Percentiles rank a stretch among this genome's conserved stretches.
phyloP scores from a whole-genome alignment of 2,329 filamentous ascomycete genomes.

The Alternaria viburni region DNA sequence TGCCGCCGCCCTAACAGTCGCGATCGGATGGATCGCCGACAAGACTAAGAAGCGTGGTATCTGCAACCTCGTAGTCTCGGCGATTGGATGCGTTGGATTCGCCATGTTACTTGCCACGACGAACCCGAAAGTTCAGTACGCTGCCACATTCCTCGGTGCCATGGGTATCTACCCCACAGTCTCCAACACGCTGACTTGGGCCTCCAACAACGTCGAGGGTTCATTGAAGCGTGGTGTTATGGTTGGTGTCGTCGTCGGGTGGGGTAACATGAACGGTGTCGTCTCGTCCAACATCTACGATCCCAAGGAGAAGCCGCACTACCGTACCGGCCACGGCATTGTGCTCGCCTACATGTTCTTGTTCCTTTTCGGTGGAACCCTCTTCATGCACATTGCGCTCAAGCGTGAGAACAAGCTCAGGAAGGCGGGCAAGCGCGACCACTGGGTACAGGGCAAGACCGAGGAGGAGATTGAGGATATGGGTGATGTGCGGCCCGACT shows the following conservation, averaged over 20 bases:
- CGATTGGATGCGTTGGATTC: constrained; percentile 79
- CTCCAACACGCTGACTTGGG: constrained; percentile 86
- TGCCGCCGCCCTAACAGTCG: constrained; percentile 72
- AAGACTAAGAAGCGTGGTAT: constrained; percentile 73
- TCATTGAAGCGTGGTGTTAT: constrained; percentile 91
- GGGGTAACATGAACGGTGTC: constrained; percentile 91
- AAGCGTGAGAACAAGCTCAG: constrained; percentile 73
- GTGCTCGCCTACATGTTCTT: constrained; percentile 76
- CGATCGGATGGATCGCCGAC: constrained; percentile 77
- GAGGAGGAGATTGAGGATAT: constrained; percentile 67
- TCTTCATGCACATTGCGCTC: constrained; percentile 69
- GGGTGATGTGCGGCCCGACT: constrained; percentile 73
- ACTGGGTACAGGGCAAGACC: constrained; percentile 70
- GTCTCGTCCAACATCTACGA: constrained; percentile 81
- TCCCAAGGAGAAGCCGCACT: constrained; percentile 65
- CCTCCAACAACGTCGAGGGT: constrained; percentile 88
- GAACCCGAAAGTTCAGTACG: constrained; percentile 75
- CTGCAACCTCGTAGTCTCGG: constrained; percentile 76
- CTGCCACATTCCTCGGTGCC: constrained; percentile 82
- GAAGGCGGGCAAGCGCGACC: constrained; percentile 68
- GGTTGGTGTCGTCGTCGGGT: constrained; percentile 84
- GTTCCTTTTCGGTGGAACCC: constrained; percentile 73
- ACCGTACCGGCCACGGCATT: constrained; percentile 74
- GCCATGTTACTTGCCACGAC: constrained; percentile 74
- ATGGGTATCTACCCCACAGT: constrained; percentile 89